These are phyloP conservation scores for Trichosporon inkin DNA, from an alignment of 1,284 basidiomycete genomes.

Conservation along the genomic window DNA sequence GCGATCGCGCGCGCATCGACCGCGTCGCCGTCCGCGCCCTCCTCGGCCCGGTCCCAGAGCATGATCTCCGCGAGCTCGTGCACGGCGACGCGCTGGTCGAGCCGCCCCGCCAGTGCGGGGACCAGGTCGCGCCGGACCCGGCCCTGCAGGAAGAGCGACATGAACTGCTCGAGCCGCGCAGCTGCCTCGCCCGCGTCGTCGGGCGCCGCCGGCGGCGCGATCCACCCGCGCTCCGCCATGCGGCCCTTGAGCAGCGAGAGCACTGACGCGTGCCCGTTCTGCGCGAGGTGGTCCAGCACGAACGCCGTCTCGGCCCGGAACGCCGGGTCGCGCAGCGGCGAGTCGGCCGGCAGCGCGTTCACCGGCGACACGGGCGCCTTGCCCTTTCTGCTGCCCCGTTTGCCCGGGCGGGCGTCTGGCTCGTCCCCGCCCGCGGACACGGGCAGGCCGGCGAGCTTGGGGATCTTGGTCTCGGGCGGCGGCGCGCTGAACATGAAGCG, in stretches of 20 bases:
- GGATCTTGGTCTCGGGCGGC: background rate
- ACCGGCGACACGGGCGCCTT: background rate
- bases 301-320: slow-evolving; percentile 59
- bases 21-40: slow-evolving; percentile 6
- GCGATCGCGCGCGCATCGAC: slow-evolving; percentile 6
- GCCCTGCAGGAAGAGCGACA: background rate
- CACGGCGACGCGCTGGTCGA: background rate
- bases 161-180: background rate
- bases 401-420: background rate
- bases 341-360: slow-evolving; percentile 10
- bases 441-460: slow-evolving; percentile 17
- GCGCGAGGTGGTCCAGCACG: slow-evolving; percentile 70
- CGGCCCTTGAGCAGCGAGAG: slow-evolving; percentile 14
- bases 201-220: background rate
- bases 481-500: slow-evolving; percentile 9
- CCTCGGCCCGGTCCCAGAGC: background rate
- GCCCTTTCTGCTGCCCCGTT: background rate
- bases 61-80: background rate
- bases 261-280: slow-evolving; percentile 70
- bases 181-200: background rate
- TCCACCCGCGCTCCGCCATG: slow-evolving; percentile 24
- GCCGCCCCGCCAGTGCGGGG: background rate
- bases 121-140: slow-evolving; percentile 2
- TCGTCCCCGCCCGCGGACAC: background rate
- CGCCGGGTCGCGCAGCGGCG: slow-evolving; percentile 16